Base-by-base conservation (phyloP, 2,329 filamentous ascomycete genomes). In the Nemania serpens region DNA sequence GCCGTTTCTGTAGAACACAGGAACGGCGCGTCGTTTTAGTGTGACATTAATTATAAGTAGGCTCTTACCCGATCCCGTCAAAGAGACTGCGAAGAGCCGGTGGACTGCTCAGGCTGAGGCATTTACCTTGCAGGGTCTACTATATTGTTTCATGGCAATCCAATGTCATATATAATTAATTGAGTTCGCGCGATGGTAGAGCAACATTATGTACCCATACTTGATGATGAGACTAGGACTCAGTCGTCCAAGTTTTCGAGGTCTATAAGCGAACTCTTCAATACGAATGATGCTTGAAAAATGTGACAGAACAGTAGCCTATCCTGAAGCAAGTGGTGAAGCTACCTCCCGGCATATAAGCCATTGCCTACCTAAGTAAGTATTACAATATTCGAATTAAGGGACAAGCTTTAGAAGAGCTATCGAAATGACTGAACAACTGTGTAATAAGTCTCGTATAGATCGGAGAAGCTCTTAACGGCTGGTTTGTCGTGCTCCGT, bases 221-320 rank as follows among this genome's bases (percentile, higher is more conserved):
- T 42, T 55, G 10, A 54, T 61, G 33, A 17, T 36, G 20, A 45
- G 37, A 39, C 54, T 37, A n/a, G 22, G 53, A 49, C 15, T 37
- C 42, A 29, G 45, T 42, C 15, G 13, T 13, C 33, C 37, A 34
- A 43, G 46, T 59, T 59, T 59, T 58, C 36, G 25, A 36, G 17
- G 13, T 12, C 50, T 50, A 29, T 55, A 29, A 58, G 25, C 47
- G 42, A 37, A 36, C 41, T 15, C 53, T 17, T 42, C 41, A 45
- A 61, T 61, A 52, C 43, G 12, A 52, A 57, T 61, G 36, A 61
- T 53, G 54, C 41, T 43, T 50, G 48, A 18, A 6, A 51, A 17
- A 46, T 6, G 37, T 20, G 18, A 46, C 3, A 20, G n/a, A 17
- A 4, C 11, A 3, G 36, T 12, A 39, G 3, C 36, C 11, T 7